Conservation (phyloP, 208 protist species). For the Leishmania tropica region DNA sequence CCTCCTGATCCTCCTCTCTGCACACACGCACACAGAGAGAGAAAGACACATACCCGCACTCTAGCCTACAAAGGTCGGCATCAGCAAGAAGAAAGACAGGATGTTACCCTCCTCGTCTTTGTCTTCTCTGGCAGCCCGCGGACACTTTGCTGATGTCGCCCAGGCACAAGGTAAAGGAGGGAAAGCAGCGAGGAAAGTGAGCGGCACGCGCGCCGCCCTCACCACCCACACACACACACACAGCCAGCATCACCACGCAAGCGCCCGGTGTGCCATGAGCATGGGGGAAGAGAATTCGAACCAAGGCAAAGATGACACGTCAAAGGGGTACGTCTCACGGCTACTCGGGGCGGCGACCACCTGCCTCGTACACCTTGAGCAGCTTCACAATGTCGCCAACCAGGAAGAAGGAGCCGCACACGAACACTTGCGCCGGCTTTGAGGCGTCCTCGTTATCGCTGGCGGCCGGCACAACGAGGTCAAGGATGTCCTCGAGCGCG, state of each 20-base stretch:
- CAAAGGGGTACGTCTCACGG: background rate
- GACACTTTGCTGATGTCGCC: background rate
- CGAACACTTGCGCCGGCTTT: conserved; percentile 77
- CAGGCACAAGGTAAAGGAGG: background rate
- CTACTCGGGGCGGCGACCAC: conserved; percentile 21
- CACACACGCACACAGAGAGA: background rate
- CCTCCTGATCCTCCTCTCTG: background rate
- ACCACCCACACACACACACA: background rate
- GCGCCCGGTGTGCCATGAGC: background rate
- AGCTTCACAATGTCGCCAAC: conserved; percentile 72
- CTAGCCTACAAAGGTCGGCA: background rate
- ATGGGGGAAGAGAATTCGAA: background rate
- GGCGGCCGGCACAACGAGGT: conserved; percentile 48
- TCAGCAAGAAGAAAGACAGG: background rate
- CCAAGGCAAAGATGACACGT: background rate
- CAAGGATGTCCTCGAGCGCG: conserved; percentile 62
- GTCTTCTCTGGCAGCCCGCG: background rate
- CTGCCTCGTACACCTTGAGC: conserved; percentile 29
- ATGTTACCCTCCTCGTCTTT: background rate
- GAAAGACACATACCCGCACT: background rate
- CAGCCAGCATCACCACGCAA: background rate
- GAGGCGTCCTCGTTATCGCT: conserved; percentile 58
- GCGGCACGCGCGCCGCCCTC: background rate
- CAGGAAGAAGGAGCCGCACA: conserved; percentile 89
- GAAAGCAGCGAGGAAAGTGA: background rate